phyloP scores from a whole-genome alignment of 2,329 filamentous ascomycete genomes.

The Meredithiella fracta region DNA sequence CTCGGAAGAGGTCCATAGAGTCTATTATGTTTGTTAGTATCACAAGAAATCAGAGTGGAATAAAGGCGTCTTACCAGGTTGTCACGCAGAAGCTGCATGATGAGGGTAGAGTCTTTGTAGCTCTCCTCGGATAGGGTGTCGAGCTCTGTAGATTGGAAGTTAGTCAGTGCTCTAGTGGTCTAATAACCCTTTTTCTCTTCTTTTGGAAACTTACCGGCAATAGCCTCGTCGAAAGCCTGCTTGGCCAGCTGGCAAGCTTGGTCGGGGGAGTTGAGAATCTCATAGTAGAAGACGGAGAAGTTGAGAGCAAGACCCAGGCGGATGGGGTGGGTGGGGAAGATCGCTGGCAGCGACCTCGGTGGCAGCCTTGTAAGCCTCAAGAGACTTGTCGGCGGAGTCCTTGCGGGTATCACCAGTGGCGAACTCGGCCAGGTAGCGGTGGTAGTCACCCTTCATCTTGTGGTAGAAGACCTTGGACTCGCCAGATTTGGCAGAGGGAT shows the following conservation, averaged over 20 bases:
- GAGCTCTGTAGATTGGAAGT: slow-evolving; percentile 47
- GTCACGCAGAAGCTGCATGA: slow-evolving; percentile 96
- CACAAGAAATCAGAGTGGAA: slow-evolving; percentile 19
- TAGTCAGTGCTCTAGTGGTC: slow-evolving; percentile 14
- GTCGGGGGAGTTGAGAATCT: slow-evolving; percentile 97
- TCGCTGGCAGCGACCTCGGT: slow-evolving; percentile 97
- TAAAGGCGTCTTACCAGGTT: slow-evolving; percentile 53
- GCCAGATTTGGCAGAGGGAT: slow-evolving; percentile 84
- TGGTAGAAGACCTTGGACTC: slow-evolving; percentile 99
- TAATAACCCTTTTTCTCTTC: too few relatives aligned
- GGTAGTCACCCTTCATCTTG: slow-evolving; percentile 99
- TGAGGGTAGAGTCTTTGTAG: slow-evolving; percentile 97
- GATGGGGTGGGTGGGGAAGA: slow-evolving; percentile 94
- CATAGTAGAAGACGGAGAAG: slow-evolving; percentile 99
- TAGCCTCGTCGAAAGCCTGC: slow-evolving; percentile 97
- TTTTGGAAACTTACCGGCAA: slow-evolving; percentile 54
- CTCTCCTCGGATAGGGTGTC: slow-evolving; percentile 95
- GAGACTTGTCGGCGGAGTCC: slow-evolving; percentile 80
- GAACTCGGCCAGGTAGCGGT: slow-evolving; percentile 97
- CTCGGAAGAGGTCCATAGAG: slow-evolving; percentile 98
- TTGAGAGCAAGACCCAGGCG: slow-evolving; percentile 93
- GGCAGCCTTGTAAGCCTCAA: slow-evolving; percentile 92
- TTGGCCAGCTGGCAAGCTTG: slow-evolving; percentile 97
- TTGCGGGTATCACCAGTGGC: slow-evolving; percentile 89
- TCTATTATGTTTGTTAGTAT: slow-evolving; percentile 37